Percentiles rank a stretch among this genome's conserved stretches.
phyloP scores from a whole-genome alignment of 2,329 filamentous ascomycete species.

The Ophiostoma montium region DNA sequence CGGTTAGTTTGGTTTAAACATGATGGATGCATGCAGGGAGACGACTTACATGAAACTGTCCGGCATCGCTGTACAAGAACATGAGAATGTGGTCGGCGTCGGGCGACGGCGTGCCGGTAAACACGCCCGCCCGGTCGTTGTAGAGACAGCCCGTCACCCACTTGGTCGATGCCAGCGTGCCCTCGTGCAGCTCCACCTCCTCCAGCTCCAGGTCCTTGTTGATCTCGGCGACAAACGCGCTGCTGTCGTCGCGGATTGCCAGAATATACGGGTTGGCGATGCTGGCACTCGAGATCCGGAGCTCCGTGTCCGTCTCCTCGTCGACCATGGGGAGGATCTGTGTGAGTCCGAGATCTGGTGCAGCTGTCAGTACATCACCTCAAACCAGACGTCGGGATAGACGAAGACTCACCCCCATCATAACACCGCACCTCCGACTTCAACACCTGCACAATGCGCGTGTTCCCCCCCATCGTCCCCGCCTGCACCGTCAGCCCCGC shows the following conservation, averaged over 20 bases:
- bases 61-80: conserved; percentile 64
- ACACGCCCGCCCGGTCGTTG: conserved; percentile 44
- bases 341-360: conserved; percentile 59
- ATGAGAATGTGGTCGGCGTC: conserved; percentile 44
- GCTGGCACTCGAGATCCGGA: conserved; percentile 63
- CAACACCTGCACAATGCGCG: conserved; percentile 74
- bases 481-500: conserved; percentile 79
- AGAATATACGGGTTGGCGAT: conserved; percentile 79
- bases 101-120: conserved; percentile 27
- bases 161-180: conserved; percentile 42
- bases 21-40: neutral
- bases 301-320: conserved; percentile 72
- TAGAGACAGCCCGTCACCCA: conserved; percentile 82
- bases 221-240: conserved; percentile 63
- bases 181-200: conserved; percentile 54
- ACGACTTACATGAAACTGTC: conserved; percentile 52
- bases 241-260: conserved; percentile 70
- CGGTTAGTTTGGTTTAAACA: too few relatives aligned
- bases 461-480: conserved; percentile 66
- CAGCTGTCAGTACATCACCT: too few relatives aligned
- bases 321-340: conserved; percentile 91
- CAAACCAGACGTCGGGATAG: too few relatives aligned
- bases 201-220: conserved; percentile 75
- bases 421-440: conserved; percentile 81
- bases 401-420: conserved; percentile 36